These are phyloP conservation scores for Ephemerocybe angulata DNA, from an alignment of 768 basidiomycete species.

Conservation along the genomic window DNA sequence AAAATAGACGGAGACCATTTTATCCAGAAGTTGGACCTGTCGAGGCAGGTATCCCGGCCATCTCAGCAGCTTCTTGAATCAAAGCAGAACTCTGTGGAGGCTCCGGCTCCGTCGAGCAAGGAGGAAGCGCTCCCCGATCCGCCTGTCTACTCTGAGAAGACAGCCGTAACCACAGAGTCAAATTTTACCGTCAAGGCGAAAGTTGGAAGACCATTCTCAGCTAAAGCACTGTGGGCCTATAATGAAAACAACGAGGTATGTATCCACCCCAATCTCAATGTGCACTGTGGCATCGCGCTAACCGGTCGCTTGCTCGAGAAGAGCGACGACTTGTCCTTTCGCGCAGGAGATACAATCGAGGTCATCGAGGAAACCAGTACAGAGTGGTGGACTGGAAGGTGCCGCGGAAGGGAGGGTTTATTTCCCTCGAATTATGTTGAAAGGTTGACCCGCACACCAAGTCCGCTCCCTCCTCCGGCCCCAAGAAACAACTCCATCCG, in stretches of 20 bases:
- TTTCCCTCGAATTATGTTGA: constrained; percentile 77
- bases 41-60: not conserved
- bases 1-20: constrained; percentile 43
- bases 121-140: not conserved
- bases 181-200: constrained; percentile 13
- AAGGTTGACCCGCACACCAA: constrained; percentile 28
- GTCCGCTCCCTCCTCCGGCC: no score
- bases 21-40: constrained; percentile 36
- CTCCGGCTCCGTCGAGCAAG: not conserved
- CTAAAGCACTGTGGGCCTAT: constrained; percentile 60
- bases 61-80: not conserved
- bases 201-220: constrained; percentile 31
- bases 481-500: no score
- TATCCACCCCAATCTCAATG: not conserved
- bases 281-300: no score
- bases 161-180: not conserved
- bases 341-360: constrained; percentile 68
- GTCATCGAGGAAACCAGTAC: constrained; percentile 67
- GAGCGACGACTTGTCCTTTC: constrained; percentile 70
- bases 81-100: constrained; percentile 13
- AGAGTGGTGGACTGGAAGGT: constrained; percentile 86
- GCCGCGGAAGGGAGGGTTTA: constrained; percentile 58
- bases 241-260: constrained; percentile 55
- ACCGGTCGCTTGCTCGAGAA: constrained; percentile 40
- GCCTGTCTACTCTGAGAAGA: not conserved